A percentile compares a stretch with the other conserved stretches of the same genome.
phyloP scores from a whole-genome alignment of 1,139 yeast genomes.

The Meyerozyma guilliermondii region DNA sequence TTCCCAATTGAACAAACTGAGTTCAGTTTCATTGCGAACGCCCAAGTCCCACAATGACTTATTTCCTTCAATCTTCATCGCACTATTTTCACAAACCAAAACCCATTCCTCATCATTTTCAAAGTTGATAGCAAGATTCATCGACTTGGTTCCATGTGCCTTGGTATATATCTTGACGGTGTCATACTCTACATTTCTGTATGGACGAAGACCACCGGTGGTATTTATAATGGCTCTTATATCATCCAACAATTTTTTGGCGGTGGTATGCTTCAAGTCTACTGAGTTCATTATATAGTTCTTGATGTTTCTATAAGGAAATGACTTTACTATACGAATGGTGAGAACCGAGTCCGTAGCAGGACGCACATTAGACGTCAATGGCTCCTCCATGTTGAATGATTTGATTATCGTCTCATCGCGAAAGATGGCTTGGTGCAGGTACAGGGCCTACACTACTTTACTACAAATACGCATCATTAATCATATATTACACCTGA shows the following conservation, averaged over 20 bases:
- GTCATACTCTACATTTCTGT: conserved; percentile 71
- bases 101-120: conserved; percentile 75
- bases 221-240: conserved; percentile 48
- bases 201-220: conserved; percentile 74
- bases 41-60: conserved; percentile 61
- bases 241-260: conserved; percentile 50
- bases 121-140: conserved; percentile 85
- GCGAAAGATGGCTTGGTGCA: background rate
- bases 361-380: conserved; percentile 66
- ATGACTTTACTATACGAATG: conserved; percentile 81
- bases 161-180: conserved; percentile 83
- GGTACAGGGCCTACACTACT: too few species aligned
- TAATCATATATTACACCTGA: conserved; percentile 4
- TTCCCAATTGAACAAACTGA: conserved; percentile 65
- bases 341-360: conserved; percentile 71
- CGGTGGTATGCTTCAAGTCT: conserved; percentile 67
- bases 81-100: conserved; percentile 27
- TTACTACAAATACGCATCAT: too few species aligned
- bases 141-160: conserved; percentile 93
- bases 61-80: conserved; percentile 25
- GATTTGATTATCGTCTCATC: conserved; percentile 3
- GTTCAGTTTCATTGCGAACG: conserved; percentile 84
- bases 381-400: conserved; percentile 44
- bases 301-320: conserved; percentile 86
- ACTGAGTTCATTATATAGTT: conserved; percentile 70